Base-by-base conservation (phyloP, 345 rosid species). In the Eucalyptus tenuipes region DNA sequence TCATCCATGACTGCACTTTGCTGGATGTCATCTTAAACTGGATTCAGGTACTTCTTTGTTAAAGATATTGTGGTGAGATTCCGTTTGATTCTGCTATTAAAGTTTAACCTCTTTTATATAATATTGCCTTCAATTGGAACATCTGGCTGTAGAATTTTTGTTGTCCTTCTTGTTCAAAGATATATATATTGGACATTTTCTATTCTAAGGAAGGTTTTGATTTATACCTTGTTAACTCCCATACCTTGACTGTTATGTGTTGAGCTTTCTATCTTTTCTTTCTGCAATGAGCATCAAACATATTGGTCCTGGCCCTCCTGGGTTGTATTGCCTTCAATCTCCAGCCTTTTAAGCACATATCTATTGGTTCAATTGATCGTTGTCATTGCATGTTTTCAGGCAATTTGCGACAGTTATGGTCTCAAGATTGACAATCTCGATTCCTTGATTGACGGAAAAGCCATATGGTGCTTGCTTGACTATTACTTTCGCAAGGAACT, bases 391-490 rank as follows among this genome's bases (percentile, higher is more conserved):
- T 88, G 57, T 68, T 86, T 93, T 89, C 93, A 97, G 99, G 96
- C 96, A 91, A 91, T 96, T 55, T 92, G 98, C 42, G 89, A 88
- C 87, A 93, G 91, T 79, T 94, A 96, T 91, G 94, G 97, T 87
- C 88, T 92, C 91, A 75, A 91, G 88, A 85, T 95, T 87, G 94
- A 93, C 52, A 89, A 89, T 86, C 91, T 95, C 90, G 88, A 93
- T 88, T 94, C 98, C 87, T 64, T 96, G 92, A 93, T 91, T 81
- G 97, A 97, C 89, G 99, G 99, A 89, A 96, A 93, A 94, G 98
- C 98, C 90, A 91, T 97, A 87, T 97, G 99, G 99, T 97, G 98
- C 92, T 91, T 97, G 93, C 99, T 97, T 90, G 99, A 97, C 91
- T 93, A 91, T 93, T 97, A 96, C 91, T 97, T 97, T 90, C 94